Percentiles rank a stretch among this genome's conserved stretches.
These are phyloP conservation scores for Suillus tomentosus DNA, from an alignment of 768 basidiomycete genomes.

Conservation along the genomic window DNA sequence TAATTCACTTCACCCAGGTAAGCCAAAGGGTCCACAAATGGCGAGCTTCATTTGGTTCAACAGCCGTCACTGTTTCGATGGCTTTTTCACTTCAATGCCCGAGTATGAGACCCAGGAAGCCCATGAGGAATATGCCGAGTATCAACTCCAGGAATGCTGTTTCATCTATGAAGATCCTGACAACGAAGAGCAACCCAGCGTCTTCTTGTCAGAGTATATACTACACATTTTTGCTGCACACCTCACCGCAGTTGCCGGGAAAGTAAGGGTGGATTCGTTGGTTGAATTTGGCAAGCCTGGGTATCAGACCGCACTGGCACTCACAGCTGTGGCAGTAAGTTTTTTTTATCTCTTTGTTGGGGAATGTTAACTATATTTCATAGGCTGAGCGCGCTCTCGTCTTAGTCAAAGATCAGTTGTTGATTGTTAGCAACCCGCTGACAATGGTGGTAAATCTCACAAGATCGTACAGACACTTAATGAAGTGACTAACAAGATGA, in stretches of 20 bases:
- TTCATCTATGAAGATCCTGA: slow-evolving; percentile 15
- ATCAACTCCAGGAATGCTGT: background rate
- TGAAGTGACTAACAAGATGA: slow-evolving; percentile 8
- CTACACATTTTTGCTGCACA: slow-evolving; percentile 9
- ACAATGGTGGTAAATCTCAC: slow-evolving; percentile 3
- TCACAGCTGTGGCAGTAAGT: slow-evolving; percentile 12
- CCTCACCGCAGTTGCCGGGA: slow-evolving; percentile 3
- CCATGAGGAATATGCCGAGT: background rate
- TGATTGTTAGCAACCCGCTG: background rate
- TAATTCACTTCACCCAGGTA: slow-evolving; percentile 6
- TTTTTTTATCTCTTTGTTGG: background rate
- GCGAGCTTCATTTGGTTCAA: slow-evolving; percentile 13
- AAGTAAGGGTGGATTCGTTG: slow-evolving; percentile 8
- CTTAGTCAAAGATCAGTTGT: slow-evolving; percentile 5
- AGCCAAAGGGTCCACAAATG: slow-evolving; percentile 14
- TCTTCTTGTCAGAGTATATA: slow-evolving; percentile 14
- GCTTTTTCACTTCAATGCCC: slow-evolving; percentile 6
- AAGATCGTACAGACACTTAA: slow-evolving; percentile 15
- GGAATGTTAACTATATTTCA: slow-evolving; percentile 8
- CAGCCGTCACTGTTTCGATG: slow-evolving; percentile 13
- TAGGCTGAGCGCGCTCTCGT: slow-evolving; percentile 11
- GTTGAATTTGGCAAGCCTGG: slow-evolving; percentile 7
- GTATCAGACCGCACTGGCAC: slow-evolving; percentile 8
- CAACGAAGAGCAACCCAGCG: background rate
- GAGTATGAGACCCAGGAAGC: slow-evolving; percentile 4